Evolutionary conservation across 192 early-diverging fungal genomes (phyloP).

Genomic region (Mortierella claussenii): DNA sequence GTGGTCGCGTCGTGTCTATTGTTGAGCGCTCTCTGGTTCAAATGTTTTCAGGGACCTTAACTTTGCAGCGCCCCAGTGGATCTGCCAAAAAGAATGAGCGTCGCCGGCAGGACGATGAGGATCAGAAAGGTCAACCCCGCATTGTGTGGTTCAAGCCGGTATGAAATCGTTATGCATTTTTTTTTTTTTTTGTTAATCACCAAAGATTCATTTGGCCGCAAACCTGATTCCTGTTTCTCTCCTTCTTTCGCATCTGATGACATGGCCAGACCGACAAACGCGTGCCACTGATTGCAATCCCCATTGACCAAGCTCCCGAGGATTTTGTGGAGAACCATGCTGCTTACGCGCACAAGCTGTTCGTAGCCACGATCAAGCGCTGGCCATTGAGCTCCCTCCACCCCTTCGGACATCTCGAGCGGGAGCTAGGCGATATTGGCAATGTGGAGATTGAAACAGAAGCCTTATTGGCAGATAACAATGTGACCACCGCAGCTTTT

Average conservation of each 20-base stretch:
- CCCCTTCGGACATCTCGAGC: constrained; percentile 81
- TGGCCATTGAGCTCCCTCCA: constrained; percentile 78
- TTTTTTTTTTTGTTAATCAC: background rate
- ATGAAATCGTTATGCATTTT: background rate
- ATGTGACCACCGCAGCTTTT: constrained; percentile 79
- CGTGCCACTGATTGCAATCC: constrained; percentile 79
- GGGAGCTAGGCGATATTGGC: constrained; percentile 80
- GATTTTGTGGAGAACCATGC: constrained; percentile 79
- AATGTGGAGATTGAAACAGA: constrained; percentile 82
- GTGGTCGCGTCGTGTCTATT: constrained; percentile 68
- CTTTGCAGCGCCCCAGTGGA: constrained; percentile 45
- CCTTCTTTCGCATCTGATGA: background rate
- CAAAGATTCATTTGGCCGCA: background rate
- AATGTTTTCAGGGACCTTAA: constrained; percentile 65
- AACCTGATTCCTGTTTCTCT: background rate
- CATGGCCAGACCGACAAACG: constrained; percentile 72
- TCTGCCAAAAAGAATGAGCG: constrained; percentile 53
- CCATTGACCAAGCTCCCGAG: constrained; percentile 73
- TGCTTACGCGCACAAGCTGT: constrained; percentile 66
- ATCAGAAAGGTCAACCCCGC: constrained; percentile 60
- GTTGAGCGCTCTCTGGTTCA: constrained; percentile 67
- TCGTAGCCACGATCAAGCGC: constrained; percentile 73
- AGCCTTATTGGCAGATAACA: constrained; percentile 84
- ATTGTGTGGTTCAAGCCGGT: constrained; percentile 85
- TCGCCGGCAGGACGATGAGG: constrained; percentile 54